Conservation (phyloP, 2,329 filamentous ascomycete species). For the Aaosphaeria pasadenensis region DNA sequence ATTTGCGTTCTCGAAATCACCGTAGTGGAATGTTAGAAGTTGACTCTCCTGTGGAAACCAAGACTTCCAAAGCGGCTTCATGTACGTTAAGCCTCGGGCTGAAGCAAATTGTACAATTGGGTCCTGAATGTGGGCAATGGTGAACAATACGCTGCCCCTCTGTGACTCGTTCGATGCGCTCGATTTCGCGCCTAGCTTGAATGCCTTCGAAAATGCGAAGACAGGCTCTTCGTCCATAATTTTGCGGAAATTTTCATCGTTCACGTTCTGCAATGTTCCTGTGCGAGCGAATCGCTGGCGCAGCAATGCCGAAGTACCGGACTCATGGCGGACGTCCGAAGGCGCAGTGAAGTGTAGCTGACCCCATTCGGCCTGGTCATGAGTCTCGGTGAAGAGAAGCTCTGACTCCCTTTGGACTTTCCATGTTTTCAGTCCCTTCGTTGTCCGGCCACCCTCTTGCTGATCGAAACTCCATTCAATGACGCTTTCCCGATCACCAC, state of each 20-base stretch:
- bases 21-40: slow-evolving; percentile 73
- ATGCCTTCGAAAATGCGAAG: slow-evolving; percentile 63
- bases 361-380: slow-evolving; percentile 81
- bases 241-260: slow-evolving; percentile 64
- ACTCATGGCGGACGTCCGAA: slow-evolving; percentile 64
- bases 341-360: slow-evolving; percentile 74
- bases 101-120: slow-evolving; percentile 78
- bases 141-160: slow-evolving; percentile 62
- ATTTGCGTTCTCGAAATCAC: slow-evolving; percentile 65
- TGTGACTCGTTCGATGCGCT: slow-evolving; percentile 1
- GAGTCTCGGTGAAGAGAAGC: slow-evolving; percentile 68
- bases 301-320: slow-evolving; percentile 64
- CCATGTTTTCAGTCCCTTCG: slow-evolving; percentile 61
- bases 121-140: slow-evolving; percentile 72
- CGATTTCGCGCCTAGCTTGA: slow-evolving; percentile 25
- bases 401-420: slow-evolving; percentile 59
- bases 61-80: slow-evolving; percentile 77
- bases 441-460: slow-evolving; percentile 39
- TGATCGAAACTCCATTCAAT: slow-evolving; percentile 66
- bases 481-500: slow-evolving; percentile 65
- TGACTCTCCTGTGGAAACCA: slow-evolving; percentile 64
- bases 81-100: slow-evolving; percentile 69
- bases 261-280: slow-evolving; percentile 62
- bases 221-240: slow-evolving; percentile 79
- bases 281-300: slow-evolving; percentile 68